Evolutionary conservation across 139 green algal genomes (phyloP), one percentile per base, ranked within the genome.

Genomic region (Picochlorum sp.): DNA sequence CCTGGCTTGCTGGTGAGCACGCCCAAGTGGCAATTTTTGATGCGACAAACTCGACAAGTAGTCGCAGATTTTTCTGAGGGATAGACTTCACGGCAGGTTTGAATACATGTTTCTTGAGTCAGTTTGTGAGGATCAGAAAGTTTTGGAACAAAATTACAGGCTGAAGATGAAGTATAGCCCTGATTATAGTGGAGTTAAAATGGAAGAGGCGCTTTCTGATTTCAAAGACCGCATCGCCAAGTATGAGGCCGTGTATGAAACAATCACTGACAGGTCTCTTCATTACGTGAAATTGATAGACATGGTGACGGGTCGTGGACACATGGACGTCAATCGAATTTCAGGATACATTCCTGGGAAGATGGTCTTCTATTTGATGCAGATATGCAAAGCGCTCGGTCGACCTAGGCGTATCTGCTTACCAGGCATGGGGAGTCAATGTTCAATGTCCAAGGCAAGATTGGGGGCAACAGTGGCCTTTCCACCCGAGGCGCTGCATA

Each of bases 201-300:
- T 63, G 11, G 82, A 89, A 38, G 34, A 85, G 74, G 86, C 63
- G 7, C 26, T 76, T 58, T 37, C 18, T 44, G 90, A 97, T 70
- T 97, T 98, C 71, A 76, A 83, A 28, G 70, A 78, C 5, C 81
- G 92, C 45, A 92, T 98, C 34, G 28, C 52, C 16, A 87, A 90
- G 61, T 97, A 96, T 71, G 83, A 95, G 69, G 75, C 86, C 55
- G 84, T 92, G 52, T 98, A 98, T 63, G 83, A 97, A 67, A 87
- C 91, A 20, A 92, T 98, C 54, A 82, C 73, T 1, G 82, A 97
- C 74, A 68, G 88, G 28, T 79, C 78, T 45, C 62, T 92, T 21
- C 87, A 95, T 77, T 98, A 95, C 88, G 95, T 98, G 70, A 97
- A 97, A 80, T 81, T 97, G 38, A 95, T 96, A 30, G 85, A 98